Conservation (phyloP, 129 eudicot genomes). For the Ambrosia trifida region DNA sequence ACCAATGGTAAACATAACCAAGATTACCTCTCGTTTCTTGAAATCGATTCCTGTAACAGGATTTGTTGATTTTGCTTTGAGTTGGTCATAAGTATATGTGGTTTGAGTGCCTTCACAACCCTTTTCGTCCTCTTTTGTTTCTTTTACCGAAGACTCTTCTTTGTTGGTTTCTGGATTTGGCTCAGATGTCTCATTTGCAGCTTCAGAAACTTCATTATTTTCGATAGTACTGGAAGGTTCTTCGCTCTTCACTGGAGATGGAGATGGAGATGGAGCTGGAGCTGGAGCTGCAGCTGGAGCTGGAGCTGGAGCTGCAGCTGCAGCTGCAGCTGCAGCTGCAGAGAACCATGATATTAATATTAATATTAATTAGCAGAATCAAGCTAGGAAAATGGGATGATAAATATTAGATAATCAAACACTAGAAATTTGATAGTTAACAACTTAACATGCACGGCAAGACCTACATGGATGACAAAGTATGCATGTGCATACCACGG, state of each 20-base stretch:
- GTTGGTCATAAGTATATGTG: constrained; percentile 62
- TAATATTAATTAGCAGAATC: no score
- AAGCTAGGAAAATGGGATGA: neutral
- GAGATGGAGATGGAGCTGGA: neutral
- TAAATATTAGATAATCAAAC: neutral
- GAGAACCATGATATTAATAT: no score
- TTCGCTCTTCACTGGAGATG: constrained; percentile 31
- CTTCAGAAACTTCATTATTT: constrained; percentile 30
- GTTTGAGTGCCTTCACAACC: constrained; percentile 46
- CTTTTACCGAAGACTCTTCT: constrained; percentile 47
- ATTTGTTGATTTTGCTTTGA: constrained; percentile 66
- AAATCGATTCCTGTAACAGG: constrained; percentile 82
- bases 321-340: no score
- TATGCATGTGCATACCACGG: neutral
- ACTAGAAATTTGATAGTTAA: neutral
- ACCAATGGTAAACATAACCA: neutral
- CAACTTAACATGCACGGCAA: neutral
- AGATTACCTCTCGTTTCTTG: constrained; percentile 77
- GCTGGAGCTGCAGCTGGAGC: neutral
- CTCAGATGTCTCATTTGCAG: constrained; percentile 33
- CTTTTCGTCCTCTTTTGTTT: constrained; percentile 51
- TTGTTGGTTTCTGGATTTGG: constrained; percentile 40
- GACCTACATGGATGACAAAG: neutral
- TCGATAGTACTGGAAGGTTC: constrained; percentile 31
- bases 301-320: no score